Percentiles rank a stretch among this genome's conserved stretches.
Evolutionary conservation across 345 rosid genomes (phyloP).

Genomic region (Eutrema heterophyllum): DNA sequence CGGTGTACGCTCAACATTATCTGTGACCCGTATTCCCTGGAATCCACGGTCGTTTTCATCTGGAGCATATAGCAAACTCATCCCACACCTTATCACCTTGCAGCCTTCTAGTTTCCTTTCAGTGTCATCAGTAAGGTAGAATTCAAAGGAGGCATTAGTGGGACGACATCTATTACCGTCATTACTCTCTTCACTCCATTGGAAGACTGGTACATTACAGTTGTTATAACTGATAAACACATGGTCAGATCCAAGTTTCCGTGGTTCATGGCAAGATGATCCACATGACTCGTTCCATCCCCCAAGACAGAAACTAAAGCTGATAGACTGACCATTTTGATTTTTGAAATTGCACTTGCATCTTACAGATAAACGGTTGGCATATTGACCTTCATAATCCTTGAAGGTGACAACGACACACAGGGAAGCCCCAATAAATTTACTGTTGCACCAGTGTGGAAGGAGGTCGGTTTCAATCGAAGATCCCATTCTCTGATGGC

Average conservation of each 20-base stretch:
- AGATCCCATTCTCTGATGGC: slow-evolving; percentile 19
- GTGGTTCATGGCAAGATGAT: slow-evolving; percentile 24
- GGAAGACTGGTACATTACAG: slow-evolving; percentile 1
- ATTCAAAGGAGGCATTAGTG: slow-evolving; percentile 12
- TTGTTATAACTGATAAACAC: neutral
- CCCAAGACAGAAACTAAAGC: slow-evolving; percentile 14
- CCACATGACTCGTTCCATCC: slow-evolving; percentile 29
- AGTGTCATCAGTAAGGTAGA: slow-evolving; percentile 21
- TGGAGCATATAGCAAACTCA: slow-evolving; percentile 27
- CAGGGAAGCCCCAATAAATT: slow-evolving; percentile 18
- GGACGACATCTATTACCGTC: slow-evolving; percentile 8
- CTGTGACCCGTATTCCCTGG: slow-evolving; percentile 7
- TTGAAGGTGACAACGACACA: slow-evolving; percentile 17
- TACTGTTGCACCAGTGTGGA: slow-evolving; percentile 24
- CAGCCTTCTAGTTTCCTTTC: slow-evolving; percentile 14
- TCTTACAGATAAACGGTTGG: slow-evolving; percentile 12
- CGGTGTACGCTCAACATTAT: neutral
- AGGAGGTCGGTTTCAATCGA: slow-evolving; percentile 2
- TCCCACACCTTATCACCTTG: slow-evolving; percentile 26
- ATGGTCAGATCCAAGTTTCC: too few relatives aligned
- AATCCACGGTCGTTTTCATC: slow-evolving; percentile 23
- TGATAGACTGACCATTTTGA: neutral
- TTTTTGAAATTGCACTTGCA: slow-evolving; percentile 13
- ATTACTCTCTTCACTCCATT: neutral
- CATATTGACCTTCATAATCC: neutral